A percentile compares a stretch with the other conserved stretches of the same genome.
Evolutionary conservation across 2,329 filamentous ascomycete genomes (phyloP).

Genomic region (Fusarium incarnatum): DNA sequence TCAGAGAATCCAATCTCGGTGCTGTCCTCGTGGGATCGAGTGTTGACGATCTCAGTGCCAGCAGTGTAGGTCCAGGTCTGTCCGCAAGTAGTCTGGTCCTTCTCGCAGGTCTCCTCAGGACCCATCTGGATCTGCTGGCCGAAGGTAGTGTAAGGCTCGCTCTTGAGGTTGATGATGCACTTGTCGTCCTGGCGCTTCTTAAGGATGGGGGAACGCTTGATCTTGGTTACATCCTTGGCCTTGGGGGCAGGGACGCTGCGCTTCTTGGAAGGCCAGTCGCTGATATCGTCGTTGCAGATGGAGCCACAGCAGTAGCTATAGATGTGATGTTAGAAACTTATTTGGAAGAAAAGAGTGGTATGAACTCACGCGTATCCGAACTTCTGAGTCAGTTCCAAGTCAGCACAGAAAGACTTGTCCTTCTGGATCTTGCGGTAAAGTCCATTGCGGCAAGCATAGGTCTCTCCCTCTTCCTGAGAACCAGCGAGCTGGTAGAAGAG

Average conservation of each 20-base stretch:
- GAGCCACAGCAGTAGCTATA: conserved; percentile 3
- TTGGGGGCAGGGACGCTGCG: not conserved
- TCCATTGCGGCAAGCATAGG: conserved; percentile 7
- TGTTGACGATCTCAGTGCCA: conserved; percentile 3
- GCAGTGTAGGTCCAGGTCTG: conserved; percentile 9
- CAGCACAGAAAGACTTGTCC: not conserved
- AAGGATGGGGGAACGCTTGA: conserved; percentile 4
- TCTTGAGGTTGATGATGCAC: conserved; percentile 19
- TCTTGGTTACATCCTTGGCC: conserved; percentile 2
- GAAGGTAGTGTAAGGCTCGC: conserved; percentile 12
- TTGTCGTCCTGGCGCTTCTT: conserved; percentile 14
- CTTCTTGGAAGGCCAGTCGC: conserved; percentile 2
- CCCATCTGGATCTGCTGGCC: conserved; percentile 6
- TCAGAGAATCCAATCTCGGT: conserved; percentile 16
- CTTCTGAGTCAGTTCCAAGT: conserved; percentile 2
- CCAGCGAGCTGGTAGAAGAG: conserved; percentile 20
- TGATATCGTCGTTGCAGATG: not conserved
- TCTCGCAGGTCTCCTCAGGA: not conserved
- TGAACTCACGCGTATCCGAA: conserved; percentile 6
- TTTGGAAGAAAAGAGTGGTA: accelerated
- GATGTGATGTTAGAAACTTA: not conserved
- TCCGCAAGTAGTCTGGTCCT: conserved; percentile 11
- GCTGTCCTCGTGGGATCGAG: not conserved
- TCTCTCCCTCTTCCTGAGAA: conserved; percentile 2
- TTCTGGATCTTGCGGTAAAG: conserved; percentile 8